These are phyloP conservation scores for Mortierella sp. DNA, from an alignment of 371 early-diverging fungal genomes.

Conservation along the genomic window DNA sequence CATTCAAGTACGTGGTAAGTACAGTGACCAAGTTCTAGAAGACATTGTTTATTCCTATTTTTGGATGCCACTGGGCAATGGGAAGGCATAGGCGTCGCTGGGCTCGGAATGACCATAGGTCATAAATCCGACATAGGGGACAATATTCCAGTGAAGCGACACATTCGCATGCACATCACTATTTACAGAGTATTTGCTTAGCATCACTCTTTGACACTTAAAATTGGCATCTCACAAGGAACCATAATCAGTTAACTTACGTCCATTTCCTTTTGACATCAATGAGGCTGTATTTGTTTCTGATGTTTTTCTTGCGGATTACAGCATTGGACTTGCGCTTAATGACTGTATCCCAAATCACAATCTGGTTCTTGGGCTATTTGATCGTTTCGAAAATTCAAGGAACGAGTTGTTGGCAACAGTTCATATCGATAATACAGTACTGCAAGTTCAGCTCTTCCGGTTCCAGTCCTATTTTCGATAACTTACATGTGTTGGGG, in stretches of 20 bases:
- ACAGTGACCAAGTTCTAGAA: too few species aligned
- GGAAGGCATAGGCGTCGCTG: slow-evolving; percentile 45
- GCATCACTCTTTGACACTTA: background rate
- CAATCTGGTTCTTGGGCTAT: slow-evolving; percentile 78
- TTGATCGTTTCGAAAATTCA: background rate
- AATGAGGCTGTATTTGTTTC: slow-evolving; percentile 82
- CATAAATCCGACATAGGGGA: slow-evolving; percentile 89
- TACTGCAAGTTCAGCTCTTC: background rate
- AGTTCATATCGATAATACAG: background rate
- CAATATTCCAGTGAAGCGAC: slow-evolving; percentile 88
- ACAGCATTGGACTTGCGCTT: slow-evolving; percentile 75
- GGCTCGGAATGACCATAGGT: slow-evolving; percentile 63
- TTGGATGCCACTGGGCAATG: slow-evolving; percentile 52
- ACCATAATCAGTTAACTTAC: slow-evolving; percentile 57
- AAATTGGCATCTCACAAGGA: background rate
- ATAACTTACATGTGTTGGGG: slow-evolving; percentile 66
- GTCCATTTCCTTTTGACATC: slow-evolving; percentile 76
- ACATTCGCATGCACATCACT: slow-evolving; percentile 75
- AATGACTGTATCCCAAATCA: slow-evolving; percentile 95
- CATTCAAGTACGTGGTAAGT: too few species aligned
- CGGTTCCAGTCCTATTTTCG: background rate
- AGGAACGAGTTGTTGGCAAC: slow-evolving; percentile 11
- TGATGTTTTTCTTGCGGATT: slow-evolving; percentile 68
- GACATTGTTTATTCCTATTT: slow-evolving; percentile 14
- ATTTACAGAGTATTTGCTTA: slow-evolving; percentile 23